These are phyloP conservation scores for Rubroshorea leprosula DNA, from an alignment of 345 rosid genomes.

Conservation along the genomic window DNA sequence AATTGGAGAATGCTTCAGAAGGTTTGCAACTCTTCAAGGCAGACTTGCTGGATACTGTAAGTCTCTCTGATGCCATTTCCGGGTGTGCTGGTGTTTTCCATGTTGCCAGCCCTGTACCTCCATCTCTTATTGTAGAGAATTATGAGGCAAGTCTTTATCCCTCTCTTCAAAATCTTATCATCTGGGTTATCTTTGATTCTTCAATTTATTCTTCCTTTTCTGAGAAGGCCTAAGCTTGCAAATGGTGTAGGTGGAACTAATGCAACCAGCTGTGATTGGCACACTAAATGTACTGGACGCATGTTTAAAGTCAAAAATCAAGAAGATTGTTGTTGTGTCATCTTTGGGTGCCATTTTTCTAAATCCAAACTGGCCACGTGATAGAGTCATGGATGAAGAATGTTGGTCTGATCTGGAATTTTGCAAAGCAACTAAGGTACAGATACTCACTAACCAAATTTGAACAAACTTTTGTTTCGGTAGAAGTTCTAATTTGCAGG, in stretches of 20 bases:
- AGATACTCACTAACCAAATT: background rate
- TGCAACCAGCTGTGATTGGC: constrained; percentile 38
- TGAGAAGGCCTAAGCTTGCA: constrained; percentile 3
- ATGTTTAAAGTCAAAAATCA: constrained; percentile 37
- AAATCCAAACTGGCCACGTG: constrained; percentile 38
- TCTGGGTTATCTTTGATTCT: too few species aligned
- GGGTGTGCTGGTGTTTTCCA: constrained; percentile 49
- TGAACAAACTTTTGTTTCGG: too few species aligned
- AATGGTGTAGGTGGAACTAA: constrained; percentile 30
- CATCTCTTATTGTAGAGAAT: constrained; percentile 19
- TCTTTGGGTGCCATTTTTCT: constrained; percentile 33
- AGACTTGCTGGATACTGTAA: constrained; percentile 31
- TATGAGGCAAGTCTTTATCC: constrained; percentile 28
- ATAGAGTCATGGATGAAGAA: constrained; percentile 28
- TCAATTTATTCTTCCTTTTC: background rate
- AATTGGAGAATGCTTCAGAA: constrained; percentile 28
- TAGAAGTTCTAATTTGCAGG: background rate
- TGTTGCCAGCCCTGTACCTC: constrained; percentile 42
- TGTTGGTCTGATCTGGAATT: constrained; percentile 38
- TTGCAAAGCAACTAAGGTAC: constrained; percentile 33
- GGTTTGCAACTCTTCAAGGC: constrained; percentile 38
- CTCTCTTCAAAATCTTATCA: too few species aligned
- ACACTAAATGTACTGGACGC: constrained; percentile 42
- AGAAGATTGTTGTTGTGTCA: constrained; percentile 44
- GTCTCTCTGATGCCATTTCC: constrained; percentile 34